Conservation (phyloP, 2,329 filamentous ascomycete genomes). For the Fusarium mangiferae region DNA sequence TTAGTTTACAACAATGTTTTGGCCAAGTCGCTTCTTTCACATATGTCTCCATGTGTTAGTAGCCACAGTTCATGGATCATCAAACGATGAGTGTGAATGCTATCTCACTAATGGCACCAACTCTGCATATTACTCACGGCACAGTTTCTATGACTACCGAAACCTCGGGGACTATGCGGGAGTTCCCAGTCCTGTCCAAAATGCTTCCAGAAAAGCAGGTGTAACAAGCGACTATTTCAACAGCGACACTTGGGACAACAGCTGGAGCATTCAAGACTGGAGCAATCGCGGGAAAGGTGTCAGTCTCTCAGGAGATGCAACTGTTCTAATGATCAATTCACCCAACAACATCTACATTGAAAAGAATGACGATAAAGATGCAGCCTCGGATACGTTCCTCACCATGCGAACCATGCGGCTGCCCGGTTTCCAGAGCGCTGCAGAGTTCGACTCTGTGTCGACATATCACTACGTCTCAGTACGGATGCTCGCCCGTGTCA, state of each 20-base stretch:
- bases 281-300: slow-evolving; percentile 51
- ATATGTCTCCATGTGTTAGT: slow-evolving; percentile 15
- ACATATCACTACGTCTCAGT: slow-evolving; percentile 50
- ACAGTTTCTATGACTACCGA: slow-evolving; percentile 63
- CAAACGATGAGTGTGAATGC: slow-evolving; percentile 55
- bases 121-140: slow-evolving; percentile 56
- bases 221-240: slow-evolving; percentile 54
- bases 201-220: slow-evolving; percentile 41
- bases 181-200: slow-evolving; percentile 47
- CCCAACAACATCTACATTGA: slow-evolving; percentile 60
- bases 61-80: neutral
- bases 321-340: slow-evolving; percentile 54
- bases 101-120: slow-evolving; percentile 60
- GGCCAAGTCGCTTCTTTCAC: neutral
- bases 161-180: slow-evolving; percentile 52
- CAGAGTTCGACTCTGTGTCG: slow-evolving; percentile 57
- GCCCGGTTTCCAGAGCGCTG: slow-evolving; percentile 56
- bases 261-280: slow-evolving; percentile 55
- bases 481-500: slow-evolving; percentile 62
- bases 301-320: slow-evolving; percentile 41
- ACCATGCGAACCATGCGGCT: slow-evolving; percentile 60
- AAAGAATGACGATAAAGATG: slow-evolving; percentile 50
- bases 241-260: slow-evolving; percentile 48
- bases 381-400: slow-evolving; percentile 54
- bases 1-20: slow-evolving; percentile 9